Percentiles rank a stretch among this genome's conserved stretches.
phyloP scores from a whole-genome alignment of 2,329 filamentous ascomycete genomes.

The Aspergillus sergii region DNA sequence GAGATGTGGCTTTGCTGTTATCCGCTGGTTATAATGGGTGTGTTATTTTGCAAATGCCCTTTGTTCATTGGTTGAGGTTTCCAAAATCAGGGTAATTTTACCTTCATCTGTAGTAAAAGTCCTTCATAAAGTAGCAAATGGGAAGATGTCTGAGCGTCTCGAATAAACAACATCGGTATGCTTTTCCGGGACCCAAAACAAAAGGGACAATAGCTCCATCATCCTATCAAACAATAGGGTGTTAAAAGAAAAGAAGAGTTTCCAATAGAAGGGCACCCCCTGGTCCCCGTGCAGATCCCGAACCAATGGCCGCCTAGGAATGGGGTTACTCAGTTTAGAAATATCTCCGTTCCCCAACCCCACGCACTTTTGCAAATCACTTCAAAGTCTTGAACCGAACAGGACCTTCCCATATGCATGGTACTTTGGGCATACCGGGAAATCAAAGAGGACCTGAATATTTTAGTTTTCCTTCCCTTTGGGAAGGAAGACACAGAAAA shows the following conservation, averaged over 20 bases:
- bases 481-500: not conserved
- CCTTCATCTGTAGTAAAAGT: not conserved
- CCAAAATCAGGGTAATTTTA: not conserved
- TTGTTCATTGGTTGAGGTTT: not conserved
- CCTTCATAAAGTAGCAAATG: not conserved
- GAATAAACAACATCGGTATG: not conserved
- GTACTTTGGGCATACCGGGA: conserved; percentile 16
- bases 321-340: conserved; percentile 13
- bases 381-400: not conserved
- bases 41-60: not conserved
- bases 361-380: not conserved
- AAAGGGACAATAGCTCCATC: not conserved
- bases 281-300: conserved; percentile 1
- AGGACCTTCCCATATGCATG: conserved; percentile 10
- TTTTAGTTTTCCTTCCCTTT: not conserved
- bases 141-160: not conserved
- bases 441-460: not conserved
- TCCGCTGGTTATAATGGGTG: not conserved
- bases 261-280: conserved; percentile 2
- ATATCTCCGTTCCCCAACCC: conserved; percentile 15
- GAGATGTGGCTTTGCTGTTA: not conserved
- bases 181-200: not conserved
- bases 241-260: not conserved
- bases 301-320: not conserved
- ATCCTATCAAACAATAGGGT: not conserved